These are phyloP conservation scores for Trebouxia sp. DNA, from an alignment of 139 green algal species.

Conservation along the genomic window DNA sequence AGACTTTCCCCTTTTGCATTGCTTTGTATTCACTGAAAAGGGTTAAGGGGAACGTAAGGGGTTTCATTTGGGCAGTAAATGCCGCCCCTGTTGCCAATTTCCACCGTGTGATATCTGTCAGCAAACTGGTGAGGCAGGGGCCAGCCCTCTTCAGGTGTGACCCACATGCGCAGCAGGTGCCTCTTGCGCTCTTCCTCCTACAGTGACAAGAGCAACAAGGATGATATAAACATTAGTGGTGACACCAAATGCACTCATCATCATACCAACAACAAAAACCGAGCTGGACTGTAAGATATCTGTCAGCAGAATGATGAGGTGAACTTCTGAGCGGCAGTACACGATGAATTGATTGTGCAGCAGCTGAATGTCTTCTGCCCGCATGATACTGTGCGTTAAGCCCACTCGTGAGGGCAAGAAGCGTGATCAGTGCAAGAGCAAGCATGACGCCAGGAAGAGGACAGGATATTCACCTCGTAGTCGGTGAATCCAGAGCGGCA, in stretches of 20 bases:
- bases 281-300: no score
- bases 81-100: constrained; percentile 7
- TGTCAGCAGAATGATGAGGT: no score
- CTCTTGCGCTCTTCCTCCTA: constrained; percentile 48
- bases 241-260: background rate
- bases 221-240: background rate
- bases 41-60: constrained; percentile 8
- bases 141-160: constrained; percentile 51
- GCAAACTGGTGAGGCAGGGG: constrained; percentile 55
- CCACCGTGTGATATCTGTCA: constrained; percentile 29
- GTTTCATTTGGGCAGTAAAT: constrained; percentile 9
- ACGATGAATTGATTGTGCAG: constrained; percentile 40
- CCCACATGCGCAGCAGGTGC: constrained; percentile 75
- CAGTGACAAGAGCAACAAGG: background rate
- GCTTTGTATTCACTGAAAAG: constrained; percentile 23
- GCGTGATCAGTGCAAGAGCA: no score
- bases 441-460: no score
- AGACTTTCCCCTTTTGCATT: no score
- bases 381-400: no score
- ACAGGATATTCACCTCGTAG: constrained; percentile 29
- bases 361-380: constrained; percentile 32
- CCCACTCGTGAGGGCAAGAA: no score
- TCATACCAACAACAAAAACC: no score
- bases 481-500: constrained; percentile 53
- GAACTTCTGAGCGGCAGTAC: constrained; percentile 56